Conservation (phyloP, 78 protist genomes). For the Ministeria vibrans region DNA sequence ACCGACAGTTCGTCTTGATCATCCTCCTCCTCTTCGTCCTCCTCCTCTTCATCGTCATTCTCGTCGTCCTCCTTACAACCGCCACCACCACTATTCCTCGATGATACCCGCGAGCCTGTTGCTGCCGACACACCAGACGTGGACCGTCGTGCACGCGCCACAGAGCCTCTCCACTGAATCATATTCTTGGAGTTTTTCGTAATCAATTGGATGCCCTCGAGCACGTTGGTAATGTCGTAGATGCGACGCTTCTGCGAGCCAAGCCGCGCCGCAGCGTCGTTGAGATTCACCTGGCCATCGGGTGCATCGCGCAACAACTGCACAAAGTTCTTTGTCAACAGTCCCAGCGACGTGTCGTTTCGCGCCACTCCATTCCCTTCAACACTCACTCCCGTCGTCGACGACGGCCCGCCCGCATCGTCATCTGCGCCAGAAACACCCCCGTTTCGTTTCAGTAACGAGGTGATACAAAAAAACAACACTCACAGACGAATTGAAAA, state of each 20-base stretch:
- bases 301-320: background rate
- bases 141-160: background rate
- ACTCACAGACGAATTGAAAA: background rate
- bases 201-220: slow-evolving; percentile 87
- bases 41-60: background rate
- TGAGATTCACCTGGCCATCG: slow-evolving; percentile 21
- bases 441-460: background rate
- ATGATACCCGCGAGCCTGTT: background rate
- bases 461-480: background rate
- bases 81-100: background rate
- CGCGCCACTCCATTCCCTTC: background rate
- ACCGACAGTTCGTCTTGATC: no score
- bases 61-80: background rate
- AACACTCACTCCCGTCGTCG: background rate
- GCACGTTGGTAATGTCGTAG: slow-evolving; percentile 91
- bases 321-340: slow-evolving; percentile 9
- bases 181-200: slow-evolving; percentile 85
- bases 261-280: slow-evolving; percentile 7
- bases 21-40: background rate
- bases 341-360: slow-evolving; percentile 9
- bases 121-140: background rate
- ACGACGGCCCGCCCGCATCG: background rate
- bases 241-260: slow-evolving; percentile 80
- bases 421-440: background rate
- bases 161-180: slow-evolving; percentile 71